A percentile compares a stretch with the other conserved stretches of the same genome.
Evolutionary conservation across 2,329 filamentous ascomycete species (phyloP).

Genomic region (Graphilbum fragrans): DNA sequence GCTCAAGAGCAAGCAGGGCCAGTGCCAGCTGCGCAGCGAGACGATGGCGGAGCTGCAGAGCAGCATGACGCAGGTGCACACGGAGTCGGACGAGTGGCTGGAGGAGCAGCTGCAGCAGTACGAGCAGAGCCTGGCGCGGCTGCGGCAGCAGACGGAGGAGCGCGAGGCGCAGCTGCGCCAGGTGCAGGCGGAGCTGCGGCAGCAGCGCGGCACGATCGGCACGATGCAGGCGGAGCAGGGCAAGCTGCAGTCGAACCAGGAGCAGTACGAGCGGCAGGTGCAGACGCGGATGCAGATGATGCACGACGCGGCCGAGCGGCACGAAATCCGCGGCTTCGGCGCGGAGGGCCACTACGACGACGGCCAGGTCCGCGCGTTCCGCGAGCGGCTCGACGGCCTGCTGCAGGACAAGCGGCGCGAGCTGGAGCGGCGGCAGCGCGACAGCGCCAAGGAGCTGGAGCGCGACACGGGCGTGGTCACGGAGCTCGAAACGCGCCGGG

Average conservation of each 20-base stretch:
- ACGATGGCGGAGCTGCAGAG: conserved; percentile 58
- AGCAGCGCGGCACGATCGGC: conserved; percentile 33
- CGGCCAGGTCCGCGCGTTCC: conserved; percentile 61
- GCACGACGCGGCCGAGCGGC: conserved; percentile 61
- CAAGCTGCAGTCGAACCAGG: conserved; percentile 73
- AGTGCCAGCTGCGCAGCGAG: conserved; percentile 56
- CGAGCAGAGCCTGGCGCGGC: conserved; percentile 57
- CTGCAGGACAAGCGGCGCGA: conserved; percentile 67
- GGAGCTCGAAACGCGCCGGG: conserved; percentile 61
- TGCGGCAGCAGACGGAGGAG: conserved; percentile 49
- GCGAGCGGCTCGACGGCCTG: conserved; percentile 63
- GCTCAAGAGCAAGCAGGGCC: conserved; percentile 64
- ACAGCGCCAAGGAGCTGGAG: conserved; percentile 63
- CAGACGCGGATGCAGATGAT: conserved; percentile 60
- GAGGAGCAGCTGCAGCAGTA: conserved; percentile 63
- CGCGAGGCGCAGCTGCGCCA: conserved; percentile 54
- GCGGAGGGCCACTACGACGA: conserved; percentile 61
- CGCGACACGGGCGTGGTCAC: conserved; percentile 61
- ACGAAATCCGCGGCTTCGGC: conserved; percentile 63
- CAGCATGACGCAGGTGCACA: conserved; percentile 59
- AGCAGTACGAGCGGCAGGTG: conserved; percentile 73
- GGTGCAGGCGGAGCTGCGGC: conserved; percentile 38
- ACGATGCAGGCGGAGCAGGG: conserved; percentile 54
- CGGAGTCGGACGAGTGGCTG: conserved; percentile 67
- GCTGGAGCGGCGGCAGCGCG: conserved; percentile 54